Evolutionary conservation across 805 yeast species (phyloP), one percentile per base, ranked within the genome.

Genomic region (Candida sanyiensis): DNA sequence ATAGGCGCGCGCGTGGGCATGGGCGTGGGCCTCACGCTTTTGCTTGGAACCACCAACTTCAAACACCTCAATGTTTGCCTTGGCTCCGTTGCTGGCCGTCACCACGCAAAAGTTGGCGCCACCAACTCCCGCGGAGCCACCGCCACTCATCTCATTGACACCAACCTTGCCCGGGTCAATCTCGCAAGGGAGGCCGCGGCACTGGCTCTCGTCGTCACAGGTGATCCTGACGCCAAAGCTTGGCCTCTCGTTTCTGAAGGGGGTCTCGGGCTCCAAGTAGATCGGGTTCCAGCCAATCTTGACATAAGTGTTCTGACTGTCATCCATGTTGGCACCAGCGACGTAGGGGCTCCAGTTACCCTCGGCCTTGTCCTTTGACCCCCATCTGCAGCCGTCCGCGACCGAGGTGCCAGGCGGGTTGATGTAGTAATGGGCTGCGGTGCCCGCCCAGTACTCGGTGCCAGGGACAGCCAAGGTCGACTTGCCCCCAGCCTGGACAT

Each of bases 301-400:
- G 48, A 84, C 85, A 58, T 49, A 87, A 3, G 96, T 87, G 58
- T 74, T 73, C 23, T 85, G 81, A 43, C 55, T 62, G 45, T 59
- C 62, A 58, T 85, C 95, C 69, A 75, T 75, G 67, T 87, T 87
- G 44, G 89, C 86, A 47, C 96, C 96, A 12, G 93, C 94, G 47
- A 88, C 95, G 51, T 85, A 87, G 20, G 96, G 95, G 12, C 95
- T 64, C 96, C 96, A 88, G 72, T 87, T 87, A 42, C 96, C 96
- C 48, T 68, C 67, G 13, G 93, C 80, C 43, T 82, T 66, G 35
- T 67, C 61, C 22, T 69, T 69, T 13, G 81, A 62, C 5, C 96
- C 96, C 96, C 96, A 87, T 47, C 73, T 72, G 62, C 95, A 86
- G 25, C 82, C 95, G 29, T 86, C 90, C 8, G 66, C 68, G 20